Evolutionary conservation across 1,284 basidiomycete genomes (phyloP), one percentile per base, ranked within the genome.

Genomic region (Boletus semigastroideus): DNA sequence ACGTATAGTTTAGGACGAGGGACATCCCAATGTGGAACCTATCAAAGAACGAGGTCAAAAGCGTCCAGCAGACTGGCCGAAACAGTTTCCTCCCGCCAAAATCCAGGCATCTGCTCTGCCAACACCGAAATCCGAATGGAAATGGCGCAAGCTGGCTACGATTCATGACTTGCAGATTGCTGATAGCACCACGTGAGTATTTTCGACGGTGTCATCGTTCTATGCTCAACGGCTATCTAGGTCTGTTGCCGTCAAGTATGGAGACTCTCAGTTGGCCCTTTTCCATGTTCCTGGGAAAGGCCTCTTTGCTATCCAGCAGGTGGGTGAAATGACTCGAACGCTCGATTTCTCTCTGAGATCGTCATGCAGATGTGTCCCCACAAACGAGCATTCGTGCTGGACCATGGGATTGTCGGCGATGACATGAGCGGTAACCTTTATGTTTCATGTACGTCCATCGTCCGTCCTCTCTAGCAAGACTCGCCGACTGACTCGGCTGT

Each of bases 41-140:
- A 78, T 88, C 53, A 61, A 72, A 8, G 83, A 90, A 65, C 76
- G 88, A 30, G 83, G 83, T 3, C 88, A 90, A 59, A 62, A 67
- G 14, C 77, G 86, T 30, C 86, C 87, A 3, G 84, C 83, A 8
- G 78, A 89, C 57, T 90, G 87, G 88, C 78, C 85, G 1, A 82
- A 82, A 62, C 72, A 74, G 20, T 75, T 77, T 33, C 74, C 78
- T 7, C 67, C 81, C 0, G 69, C 79, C 27, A 78, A 78, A 51
- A 69, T 84, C 16, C 65, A 69, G 17, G 57, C 68, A 9, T 72
- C 74, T 3, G 70, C 73, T 36, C 65, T 82, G 12, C 59, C 52
- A 5, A 68, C 70, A 1, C 77, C 78, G 0, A 80, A 78, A 49
- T 66, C 68, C 2, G 63, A 79, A 28, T 90, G 87, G 87, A 71